Evolutionary conservation across 2,329 filamentous ascomycete genomes (phyloP).

Genomic region (Exophiala sp.): DNA sequence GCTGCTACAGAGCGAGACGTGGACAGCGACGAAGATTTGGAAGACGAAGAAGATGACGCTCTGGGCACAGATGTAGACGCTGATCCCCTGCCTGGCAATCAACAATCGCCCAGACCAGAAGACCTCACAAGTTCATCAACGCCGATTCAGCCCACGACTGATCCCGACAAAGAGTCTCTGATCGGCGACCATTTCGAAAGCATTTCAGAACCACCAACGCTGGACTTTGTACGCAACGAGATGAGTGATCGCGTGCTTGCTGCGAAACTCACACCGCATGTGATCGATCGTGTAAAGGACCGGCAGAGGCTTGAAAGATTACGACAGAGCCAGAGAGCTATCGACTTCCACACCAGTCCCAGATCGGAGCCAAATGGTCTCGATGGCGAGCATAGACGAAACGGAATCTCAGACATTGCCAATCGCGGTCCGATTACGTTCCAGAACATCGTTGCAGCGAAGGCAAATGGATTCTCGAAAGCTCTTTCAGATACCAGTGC

Average conservation of each 20-base stretch:
- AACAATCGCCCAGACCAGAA: not conserved
- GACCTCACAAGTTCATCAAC: constrained; percentile 9
- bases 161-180: constrained; percentile 17
- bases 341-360: constrained; percentile 17
- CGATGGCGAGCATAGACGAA: not conserved
- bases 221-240: constrained; percentile 35
- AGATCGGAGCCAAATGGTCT: not conserved
- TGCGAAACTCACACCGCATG: constrained; percentile 35
- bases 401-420: constrained; percentile 14
- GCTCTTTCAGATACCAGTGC: constrained; percentile 17
- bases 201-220: constrained; percentile 30
- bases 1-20: constrained; percentile 33
- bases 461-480: constrained; percentile 5
- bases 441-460: constrained; percentile 1
- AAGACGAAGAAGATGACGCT: constrained; percentile 8
- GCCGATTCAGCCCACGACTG: constrained; percentile 8
- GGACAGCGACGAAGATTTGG: constrained; percentile 30
- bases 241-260: constrained; percentile 34
- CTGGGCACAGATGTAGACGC: constrained; percentile 4
- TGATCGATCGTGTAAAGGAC: constrained; percentile 33
- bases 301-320: constrained; percentile 36
- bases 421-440: constrained; percentile 19
- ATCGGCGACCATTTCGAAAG: constrained; percentile 21
- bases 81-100: not conserved
- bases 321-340: constrained; percentile 15